These are phyloP conservation scores for Apiotrichum laibachii DNA, from an alignment of 1,284 basidiomycete species.

Conservation along the genomic window DNA sequence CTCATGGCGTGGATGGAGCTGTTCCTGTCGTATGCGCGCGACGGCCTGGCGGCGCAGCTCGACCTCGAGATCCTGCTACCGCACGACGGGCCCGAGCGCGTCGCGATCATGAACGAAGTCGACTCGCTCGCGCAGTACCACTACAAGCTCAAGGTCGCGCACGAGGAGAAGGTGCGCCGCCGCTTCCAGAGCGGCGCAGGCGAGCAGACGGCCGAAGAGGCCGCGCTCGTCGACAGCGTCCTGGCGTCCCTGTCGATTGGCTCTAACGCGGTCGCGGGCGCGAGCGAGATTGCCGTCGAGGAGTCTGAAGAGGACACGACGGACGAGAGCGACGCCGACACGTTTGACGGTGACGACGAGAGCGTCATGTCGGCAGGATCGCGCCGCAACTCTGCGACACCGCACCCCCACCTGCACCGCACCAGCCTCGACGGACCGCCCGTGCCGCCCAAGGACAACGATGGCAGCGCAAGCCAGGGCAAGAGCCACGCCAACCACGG, in stretches of 20 bases:
- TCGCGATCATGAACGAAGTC: constrained; percentile 74
- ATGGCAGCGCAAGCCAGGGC: background rate
- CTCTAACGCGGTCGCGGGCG: constrained; percentile 71
- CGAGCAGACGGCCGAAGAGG: constrained; percentile 72
- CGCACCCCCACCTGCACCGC: too few species aligned
- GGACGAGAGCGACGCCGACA: constrained; percentile 51
- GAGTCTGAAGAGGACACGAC: constrained; percentile 60
- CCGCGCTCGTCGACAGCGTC: constrained; percentile 72
- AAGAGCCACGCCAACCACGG: constrained; percentile 4
- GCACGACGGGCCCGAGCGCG: constrained; percentile 68
- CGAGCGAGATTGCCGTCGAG: constrained; percentile 72
- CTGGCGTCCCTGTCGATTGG: constrained; percentile 75
- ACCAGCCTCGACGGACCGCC: background rate
- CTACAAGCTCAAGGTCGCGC: constrained; percentile 83
- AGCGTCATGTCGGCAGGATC: too few species aligned
- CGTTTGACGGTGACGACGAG: background rate
- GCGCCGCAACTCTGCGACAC: background rate
- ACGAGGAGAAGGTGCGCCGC: constrained; percentile 80
- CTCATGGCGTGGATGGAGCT: constrained; percentile 97
- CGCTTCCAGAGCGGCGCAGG: constrained; percentile 61
- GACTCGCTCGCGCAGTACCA: constrained; percentile 85
- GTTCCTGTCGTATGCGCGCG: constrained; percentile 87
- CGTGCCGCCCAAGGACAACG: constrained; percentile 8
- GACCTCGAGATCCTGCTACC: constrained; percentile 85
- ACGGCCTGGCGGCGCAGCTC: constrained; percentile 66